Conservation (phyloP, 805 yeast genomes). For the Cyberlindnera xylosilytica region DNA sequence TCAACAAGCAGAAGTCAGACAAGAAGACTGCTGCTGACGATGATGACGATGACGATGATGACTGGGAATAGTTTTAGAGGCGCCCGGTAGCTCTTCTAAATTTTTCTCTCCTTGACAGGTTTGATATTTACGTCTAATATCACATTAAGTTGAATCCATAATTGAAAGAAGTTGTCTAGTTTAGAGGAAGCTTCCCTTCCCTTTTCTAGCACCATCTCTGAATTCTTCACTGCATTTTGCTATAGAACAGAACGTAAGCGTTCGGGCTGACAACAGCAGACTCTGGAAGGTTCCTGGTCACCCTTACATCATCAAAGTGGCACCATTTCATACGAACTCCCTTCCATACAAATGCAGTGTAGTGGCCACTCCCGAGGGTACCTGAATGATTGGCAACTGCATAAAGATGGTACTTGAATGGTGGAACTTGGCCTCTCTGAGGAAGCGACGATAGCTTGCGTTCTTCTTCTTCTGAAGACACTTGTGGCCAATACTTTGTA, state of each 20-base stretch:
- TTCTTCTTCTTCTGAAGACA: slow-evolving; percentile 9
- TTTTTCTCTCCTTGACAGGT: no score
- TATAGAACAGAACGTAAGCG: slow-evolving; percentile 83
- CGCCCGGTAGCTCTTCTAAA: no score
- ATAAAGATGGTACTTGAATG: slow-evolving; percentile 71
- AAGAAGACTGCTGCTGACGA: slow-evolving; percentile 4
- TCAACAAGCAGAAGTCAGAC: slow-evolving; percentile 17
- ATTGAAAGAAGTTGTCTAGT: no score
- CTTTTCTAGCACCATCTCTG: no score
- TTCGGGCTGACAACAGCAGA: slow-evolving; percentile 61
- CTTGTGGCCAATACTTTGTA: slow-evolving; percentile 18
- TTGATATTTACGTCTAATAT: no score
- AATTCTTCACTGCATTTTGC: slow-evolving; percentile 31
- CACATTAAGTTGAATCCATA: no score
- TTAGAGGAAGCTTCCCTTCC: no score
- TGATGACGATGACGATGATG: slow-evolving; percentile 44
- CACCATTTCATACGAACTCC: slow-evolving; percentile 59
- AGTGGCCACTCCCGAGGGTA: slow-evolving; percentile 81
- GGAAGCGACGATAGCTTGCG: slow-evolving; percentile 38
- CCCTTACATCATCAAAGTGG: slow-evolving; percentile 75
- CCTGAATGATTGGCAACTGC: slow-evolving; percentile 88
- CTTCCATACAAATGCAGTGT: slow-evolving; percentile 76
- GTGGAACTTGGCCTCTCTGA: slow-evolving; percentile 75
- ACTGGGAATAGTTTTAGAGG: slow-evolving; percentile 53
- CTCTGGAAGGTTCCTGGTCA: slow-evolving; percentile 47